These are phyloP conservation scores for Leccinum subgranulosum DNA, from an alignment of 768 basidiomycete species.

Conservation along the genomic window DNA sequence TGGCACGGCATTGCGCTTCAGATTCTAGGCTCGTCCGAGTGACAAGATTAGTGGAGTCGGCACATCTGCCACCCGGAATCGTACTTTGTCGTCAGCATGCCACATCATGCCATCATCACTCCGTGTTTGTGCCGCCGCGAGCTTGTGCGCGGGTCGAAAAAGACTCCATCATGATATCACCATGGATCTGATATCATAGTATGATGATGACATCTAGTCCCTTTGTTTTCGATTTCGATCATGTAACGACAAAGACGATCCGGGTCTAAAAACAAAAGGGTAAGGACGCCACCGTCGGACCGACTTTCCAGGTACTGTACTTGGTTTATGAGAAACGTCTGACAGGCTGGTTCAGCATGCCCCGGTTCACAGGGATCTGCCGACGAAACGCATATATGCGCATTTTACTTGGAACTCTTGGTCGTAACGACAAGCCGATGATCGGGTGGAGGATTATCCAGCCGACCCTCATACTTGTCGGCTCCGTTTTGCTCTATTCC, in stretches of 20 bases:
- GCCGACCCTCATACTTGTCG: background rate
- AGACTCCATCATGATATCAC: background rate
- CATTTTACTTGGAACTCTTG: background rate
- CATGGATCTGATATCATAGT: background rate
- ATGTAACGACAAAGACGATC: background rate
- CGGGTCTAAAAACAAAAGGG: background rate
- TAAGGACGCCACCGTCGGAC: background rate
- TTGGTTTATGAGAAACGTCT: background rate
- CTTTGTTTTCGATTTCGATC: background rate
- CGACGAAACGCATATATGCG: background rate
- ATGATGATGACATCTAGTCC: background rate
- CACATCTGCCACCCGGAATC: background rate
- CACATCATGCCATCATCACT: background rate
- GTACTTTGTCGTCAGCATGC: background rate
- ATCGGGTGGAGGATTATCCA: background rate
- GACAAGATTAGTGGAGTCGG: background rate
- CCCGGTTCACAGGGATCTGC: background rate
- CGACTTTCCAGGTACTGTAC: background rate
- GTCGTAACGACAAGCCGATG: background rate
- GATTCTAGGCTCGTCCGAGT: no score
- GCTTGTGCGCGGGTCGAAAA: background rate
- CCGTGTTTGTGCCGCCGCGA: background rate
- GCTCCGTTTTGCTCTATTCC: background rate
- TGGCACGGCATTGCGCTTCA: no score
- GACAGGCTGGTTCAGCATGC: background rate